Evolutionary conservation across 2,329 filamentous ascomycete species (phyloP), one percentile per base, ranked within the genome.

Genomic region (Alternaria brassicicola): DNA sequence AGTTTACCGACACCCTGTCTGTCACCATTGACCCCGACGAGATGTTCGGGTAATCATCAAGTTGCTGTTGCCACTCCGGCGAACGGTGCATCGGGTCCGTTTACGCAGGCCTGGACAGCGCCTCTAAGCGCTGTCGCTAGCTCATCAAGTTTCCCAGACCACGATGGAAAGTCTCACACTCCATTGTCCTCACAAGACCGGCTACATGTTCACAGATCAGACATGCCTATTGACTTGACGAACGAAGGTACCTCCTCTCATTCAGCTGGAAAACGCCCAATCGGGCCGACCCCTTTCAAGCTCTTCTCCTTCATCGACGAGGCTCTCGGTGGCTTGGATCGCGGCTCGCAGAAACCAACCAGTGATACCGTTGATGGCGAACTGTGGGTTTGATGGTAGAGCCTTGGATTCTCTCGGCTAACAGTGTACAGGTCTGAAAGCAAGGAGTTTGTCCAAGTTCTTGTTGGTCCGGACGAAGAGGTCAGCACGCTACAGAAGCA

Each of bases 391-490:
- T 33, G 17, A 6, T 3, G 19, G 7, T 17, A 3, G 3, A 12
- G 2, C 7, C 9, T 35, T 10, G 3, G 0, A 1, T n/a, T n/a
- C 12, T 42, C 6, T 28, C 30, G 5, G 43, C 33, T 38, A 17
- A 42, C 12, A 8, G 6, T 3, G 3, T 8, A 1, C 6, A 73
- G 69, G 1, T 52, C 51, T 0, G 39, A 62, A 19, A 70, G 65
- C 35, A 61, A 52, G 10, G 57, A 67, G 1, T 71, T 67, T 26
- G 68, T 74, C 0, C 54, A 67, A 36, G 49, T 73, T 2, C 43
- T 57, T 1, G 55, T 73, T 6, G 73, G 72, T 3, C 55, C 59
- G 2, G 38, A 67, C 1, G 19, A 47, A 5, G 49, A 68, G 15
- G 17, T 60, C 15, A 57, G 64, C 19, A 53, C 42, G 0, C 55